Evolutionary conservation across 305 asterid species (phyloP).

Genomic region (Withania somnifera): DNA sequence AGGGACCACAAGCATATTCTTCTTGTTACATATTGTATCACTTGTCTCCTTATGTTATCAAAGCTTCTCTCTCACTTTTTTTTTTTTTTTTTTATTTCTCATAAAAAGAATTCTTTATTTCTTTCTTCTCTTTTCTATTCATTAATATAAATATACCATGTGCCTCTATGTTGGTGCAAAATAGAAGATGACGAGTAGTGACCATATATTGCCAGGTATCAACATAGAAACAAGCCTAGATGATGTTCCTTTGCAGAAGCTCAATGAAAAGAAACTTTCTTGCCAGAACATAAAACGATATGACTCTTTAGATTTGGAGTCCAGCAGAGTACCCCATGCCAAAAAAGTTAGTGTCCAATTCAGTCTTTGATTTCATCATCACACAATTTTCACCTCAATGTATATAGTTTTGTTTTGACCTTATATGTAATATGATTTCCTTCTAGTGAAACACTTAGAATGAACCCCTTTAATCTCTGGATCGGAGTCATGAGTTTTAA

Average conservation of each 20-base stretch:
- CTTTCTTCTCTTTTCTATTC: not conserved
- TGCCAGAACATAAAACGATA: slow-evolving; percentile 11
- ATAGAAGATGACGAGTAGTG: not conserved
- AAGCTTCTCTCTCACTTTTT: not conserved
- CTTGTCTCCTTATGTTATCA: not conserved
- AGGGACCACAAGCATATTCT: not conserved
- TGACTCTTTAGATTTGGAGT: slow-evolving; percentile 34
- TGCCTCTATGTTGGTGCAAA: not conserved
- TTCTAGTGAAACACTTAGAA: no score
- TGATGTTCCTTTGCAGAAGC: not conserved
- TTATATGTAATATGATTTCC: no score
- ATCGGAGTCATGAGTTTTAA: not conserved
- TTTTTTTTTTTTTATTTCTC: not conserved
- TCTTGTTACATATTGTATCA: not conserved
- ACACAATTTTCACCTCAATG: not conserved
- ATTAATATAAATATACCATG: not conserved
- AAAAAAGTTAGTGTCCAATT: not conserved
- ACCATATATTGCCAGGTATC: not conserved
- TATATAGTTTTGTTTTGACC: no score
- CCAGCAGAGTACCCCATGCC: slow-evolving; percentile 4
- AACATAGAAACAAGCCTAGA: not conserved
- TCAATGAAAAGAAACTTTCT: slow-evolving; percentile 14
- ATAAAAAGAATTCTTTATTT: not conserved
- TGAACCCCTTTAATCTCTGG: not conserved
- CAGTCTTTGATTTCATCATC: no score